These are phyloP conservation scores for Curvularia lunata DNA, from an alignment of 2,329 filamentous ascomycete species.

Conservation along the genomic window DNA sequence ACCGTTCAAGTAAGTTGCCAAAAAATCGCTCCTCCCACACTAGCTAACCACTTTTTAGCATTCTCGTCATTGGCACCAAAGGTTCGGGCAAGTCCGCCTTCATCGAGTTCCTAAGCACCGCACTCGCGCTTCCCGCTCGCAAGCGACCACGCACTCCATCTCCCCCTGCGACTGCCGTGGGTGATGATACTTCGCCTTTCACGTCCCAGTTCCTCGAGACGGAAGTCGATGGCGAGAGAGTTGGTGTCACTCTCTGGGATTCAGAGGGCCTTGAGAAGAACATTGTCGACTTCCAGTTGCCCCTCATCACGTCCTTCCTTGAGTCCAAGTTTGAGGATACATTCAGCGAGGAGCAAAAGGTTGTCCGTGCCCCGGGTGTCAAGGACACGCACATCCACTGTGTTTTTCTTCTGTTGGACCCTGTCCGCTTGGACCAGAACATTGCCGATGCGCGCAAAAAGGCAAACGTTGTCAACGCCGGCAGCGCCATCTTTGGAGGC, in stretches of 20 bases:
- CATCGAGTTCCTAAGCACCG: conserved; percentile 90
- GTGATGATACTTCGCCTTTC: conserved; percentile 63
- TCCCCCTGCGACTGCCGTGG: conserved; percentile 55
- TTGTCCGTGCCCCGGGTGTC: conserved; percentile 87
- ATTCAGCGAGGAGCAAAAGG: conserved; percentile 96
- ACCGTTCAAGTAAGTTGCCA: conserved; percentile 86
- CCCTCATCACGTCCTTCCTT: conserved; percentile 88
- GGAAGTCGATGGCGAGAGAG: conserved; percentile 88
- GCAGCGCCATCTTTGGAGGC: conserved; percentile 64
- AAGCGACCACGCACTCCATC: conserved; percentile 64
- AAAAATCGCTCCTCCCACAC: not conserved
- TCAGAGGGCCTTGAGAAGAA: conserved; percentile 94
- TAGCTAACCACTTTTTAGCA: conserved; percentile 59
- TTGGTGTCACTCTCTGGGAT: conserved; percentile 95
- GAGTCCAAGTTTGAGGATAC: conserved; percentile 99
- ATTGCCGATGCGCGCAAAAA: conserved; percentile 69
- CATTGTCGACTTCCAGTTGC: conserved; percentile 89
- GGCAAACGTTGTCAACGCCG: conserved; percentile 54
- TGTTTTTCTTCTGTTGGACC: conserved; percentile 90
- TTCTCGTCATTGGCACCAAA: conserved; percentile 87
- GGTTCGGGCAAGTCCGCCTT: conserved; percentile 95
- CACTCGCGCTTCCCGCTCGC: conserved; percentile 80
- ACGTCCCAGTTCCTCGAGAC: conserved; percentile 90
- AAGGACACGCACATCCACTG: conserved; percentile 98
- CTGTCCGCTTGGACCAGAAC: conserved; percentile 81